Percentiles rank a stretch among this genome's conserved stretches.
phyloP scores from a whole-genome alignment of 1,284 basidiomycete species.

The Vanrija sp. region DNA sequence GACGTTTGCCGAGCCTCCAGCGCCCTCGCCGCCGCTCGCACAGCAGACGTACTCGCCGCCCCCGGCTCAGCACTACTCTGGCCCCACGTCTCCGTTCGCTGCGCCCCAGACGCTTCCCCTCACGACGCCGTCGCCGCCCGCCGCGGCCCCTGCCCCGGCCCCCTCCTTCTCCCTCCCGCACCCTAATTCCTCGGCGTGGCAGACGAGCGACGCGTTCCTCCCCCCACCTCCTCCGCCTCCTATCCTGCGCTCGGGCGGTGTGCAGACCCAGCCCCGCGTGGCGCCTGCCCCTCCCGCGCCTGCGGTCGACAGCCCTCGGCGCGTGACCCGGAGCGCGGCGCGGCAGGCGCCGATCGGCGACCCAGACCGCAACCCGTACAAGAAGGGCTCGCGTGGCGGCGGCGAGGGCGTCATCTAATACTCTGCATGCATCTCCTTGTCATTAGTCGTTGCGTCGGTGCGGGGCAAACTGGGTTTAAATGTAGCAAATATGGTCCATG shows the following conservation, averaged over 20 bases:
- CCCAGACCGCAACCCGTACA: slow-evolving; percentile 40
- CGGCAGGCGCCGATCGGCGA: slow-evolving; percentile 37
- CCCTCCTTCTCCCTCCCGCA: slow-evolving; percentile 33
- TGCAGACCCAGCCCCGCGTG: slow-evolving; percentile 22
- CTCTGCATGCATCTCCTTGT: background rate
- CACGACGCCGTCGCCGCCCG: slow-evolving; percentile 10
- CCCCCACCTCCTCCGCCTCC: slow-evolving; percentile 46
- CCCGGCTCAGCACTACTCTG: slow-evolving; percentile 2
- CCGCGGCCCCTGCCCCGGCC: slow-evolving; percentile 10
- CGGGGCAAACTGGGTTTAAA: no score
- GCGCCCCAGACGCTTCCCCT: background rate
- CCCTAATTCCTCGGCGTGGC: slow-evolving; percentile 40
- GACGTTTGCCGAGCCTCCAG: slow-evolving; percentile 7
- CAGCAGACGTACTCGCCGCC: slow-evolving; percentile 7
- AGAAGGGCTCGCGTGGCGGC: slow-evolving; percentile 28
- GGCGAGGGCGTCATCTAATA: slow-evolving; percentile 42
- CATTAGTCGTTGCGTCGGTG: no score
- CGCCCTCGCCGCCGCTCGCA: slow-evolving; percentile 5
- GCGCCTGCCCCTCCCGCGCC: slow-evolving; percentile 14
- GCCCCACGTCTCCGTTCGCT: slow-evolving; percentile 16
- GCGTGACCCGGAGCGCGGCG: slow-evolving; percentile 32
- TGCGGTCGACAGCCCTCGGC: slow-evolving; percentile 29
- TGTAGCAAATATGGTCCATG: no score
- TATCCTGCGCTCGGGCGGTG: slow-evolving; percentile 38
- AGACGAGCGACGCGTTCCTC: slow-evolving; percentile 38